A percentile compares a stretch with the other conserved stretches of the same genome.
Conservation (phyloP, 1,284 basidiomycete species). For the Irpex sp. region DNA sequence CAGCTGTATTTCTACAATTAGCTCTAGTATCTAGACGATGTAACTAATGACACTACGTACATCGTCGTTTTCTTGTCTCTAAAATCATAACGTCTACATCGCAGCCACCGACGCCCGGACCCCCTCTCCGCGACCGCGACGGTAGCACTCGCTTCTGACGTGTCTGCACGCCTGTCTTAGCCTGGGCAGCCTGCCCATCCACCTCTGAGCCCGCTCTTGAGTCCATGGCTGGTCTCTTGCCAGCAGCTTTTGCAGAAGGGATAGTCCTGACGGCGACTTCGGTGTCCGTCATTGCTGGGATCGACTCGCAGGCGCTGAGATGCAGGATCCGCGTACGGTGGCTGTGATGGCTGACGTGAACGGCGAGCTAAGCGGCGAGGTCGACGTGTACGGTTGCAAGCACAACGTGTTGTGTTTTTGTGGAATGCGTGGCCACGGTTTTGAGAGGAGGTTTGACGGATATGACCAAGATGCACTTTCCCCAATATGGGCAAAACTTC, state of each 20-base stretch:
- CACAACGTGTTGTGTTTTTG: not conserved
- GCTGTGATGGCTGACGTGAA: not conserved
- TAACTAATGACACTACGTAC: constrained; percentile 38
- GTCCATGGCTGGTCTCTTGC: constrained; percentile 3
- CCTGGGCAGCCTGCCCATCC: constrained; percentile 9
- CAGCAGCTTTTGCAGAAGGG: constrained; percentile 6
- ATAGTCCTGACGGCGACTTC: not conserved
- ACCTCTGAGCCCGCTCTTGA: constrained; percentile 11
- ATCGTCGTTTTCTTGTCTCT: constrained; percentile 71
- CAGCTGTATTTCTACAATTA: constrained; percentile 39
- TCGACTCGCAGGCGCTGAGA: not conserved
- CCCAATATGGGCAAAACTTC: not conserved
- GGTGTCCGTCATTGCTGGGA: constrained; percentile 1
- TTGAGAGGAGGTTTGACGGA: not conserved
- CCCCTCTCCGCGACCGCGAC: constrained; percentile 71
- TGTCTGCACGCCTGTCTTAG: constrained; percentile 20
- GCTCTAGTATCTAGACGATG: no score
- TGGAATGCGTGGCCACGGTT: not conserved
- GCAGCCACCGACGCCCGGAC: constrained; percentile 67
- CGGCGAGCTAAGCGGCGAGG: not conserved
- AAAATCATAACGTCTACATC: constrained; percentile 81
- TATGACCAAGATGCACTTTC: not conserved
- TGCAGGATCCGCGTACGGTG: not conserved
- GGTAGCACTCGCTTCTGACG: constrained; percentile 73
- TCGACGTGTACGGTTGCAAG: not conserved